phyloP scores from a whole-genome alignment of 768 basidiomycete genomes.

The Pulveroboletus sp. region DNA sequence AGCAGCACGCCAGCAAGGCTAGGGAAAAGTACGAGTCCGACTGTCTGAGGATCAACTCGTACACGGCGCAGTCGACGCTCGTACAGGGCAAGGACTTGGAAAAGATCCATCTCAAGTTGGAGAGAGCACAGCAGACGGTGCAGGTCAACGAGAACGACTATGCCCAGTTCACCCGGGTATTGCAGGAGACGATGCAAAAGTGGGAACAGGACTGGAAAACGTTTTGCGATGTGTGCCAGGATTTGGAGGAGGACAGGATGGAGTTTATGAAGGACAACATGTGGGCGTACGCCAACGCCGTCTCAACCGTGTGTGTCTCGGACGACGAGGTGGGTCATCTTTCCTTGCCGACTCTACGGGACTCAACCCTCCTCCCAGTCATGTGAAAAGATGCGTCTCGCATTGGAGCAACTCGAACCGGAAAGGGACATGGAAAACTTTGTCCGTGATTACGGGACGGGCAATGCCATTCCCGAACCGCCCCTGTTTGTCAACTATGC shows the following conservation, averaged over 20 bases:
- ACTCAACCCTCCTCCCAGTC: conserved; percentile 47
- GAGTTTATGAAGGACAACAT: conserved; percentile 93
- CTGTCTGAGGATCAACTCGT: conserved; percentile 89
- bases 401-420: conserved; percentile 86
- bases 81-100: conserved; percentile 94
- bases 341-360: no score
- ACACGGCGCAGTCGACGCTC: conserved; percentile 85
- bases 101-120: conserved; percentile 81
- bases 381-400: conserved; percentile 82
- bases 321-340: conserved; percentile 82
- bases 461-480: conserved; percentile 81
- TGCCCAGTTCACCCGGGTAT: conserved; percentile 73
- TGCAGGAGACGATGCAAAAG: conserved; percentile 73
- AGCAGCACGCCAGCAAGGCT: conserved; percentile 81
- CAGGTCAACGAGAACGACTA: conserved; percentile 91
- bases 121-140: conserved; percentile 85
- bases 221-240: conserved; percentile 94
- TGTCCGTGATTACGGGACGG: conserved; percentile 85
- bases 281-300: conserved; percentile 94
- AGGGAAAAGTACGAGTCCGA: conserved; percentile 92
- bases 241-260: conserved; percentile 91
- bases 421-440: conserved; percentile 87
- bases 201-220: conserved; percentile 95
- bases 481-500: conserved; percentile 84
- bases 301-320: conserved; percentile 92